These are phyloP conservation scores for Penicillium sp. DNA, from an alignment of 2,329 filamentous ascomycete species.

Conservation along the genomic window DNA sequence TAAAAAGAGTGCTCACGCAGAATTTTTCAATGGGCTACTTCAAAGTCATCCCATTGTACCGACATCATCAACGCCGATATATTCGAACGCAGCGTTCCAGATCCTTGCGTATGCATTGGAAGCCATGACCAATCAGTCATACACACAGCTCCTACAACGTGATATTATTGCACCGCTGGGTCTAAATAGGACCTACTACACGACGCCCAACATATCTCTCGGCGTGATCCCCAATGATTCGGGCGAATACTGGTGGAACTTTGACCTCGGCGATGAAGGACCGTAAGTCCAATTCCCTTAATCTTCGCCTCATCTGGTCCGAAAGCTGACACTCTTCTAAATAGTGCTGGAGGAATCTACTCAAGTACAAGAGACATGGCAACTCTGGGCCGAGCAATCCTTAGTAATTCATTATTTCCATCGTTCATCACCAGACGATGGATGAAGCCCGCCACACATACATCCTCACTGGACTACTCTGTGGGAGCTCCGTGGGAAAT, in stretches of 20 bases:
- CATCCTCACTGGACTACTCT: conserved; percentile 5
- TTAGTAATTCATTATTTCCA: conserved; percentile 6
- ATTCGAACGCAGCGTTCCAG: conserved; percentile 44
- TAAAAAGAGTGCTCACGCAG: conserved; percentile 22
- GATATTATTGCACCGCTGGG: conserved; percentile 45
- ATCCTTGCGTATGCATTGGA: conserved; percentile 45
- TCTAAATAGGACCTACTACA: conserved; percentile 41
- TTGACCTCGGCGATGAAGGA: conserved; percentile 45
- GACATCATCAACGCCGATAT: conserved; percentile 37
- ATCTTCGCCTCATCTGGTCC: background rate
- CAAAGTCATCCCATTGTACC: conserved; percentile 38
- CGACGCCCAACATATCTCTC: conserved; percentile 17
- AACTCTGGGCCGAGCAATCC: conserved; percentile 11
- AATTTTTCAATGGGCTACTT: conserved; percentile 41
- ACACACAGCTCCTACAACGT: conserved; percentile 39
- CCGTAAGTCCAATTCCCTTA: conserved; percentile 38
- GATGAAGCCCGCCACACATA: conserved; percentile 12
- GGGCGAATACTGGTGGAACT: conserved; percentile 39
- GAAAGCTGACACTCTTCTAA: background rate
- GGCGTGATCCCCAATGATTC: conserved; percentile 43
- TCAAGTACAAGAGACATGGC: conserved; percentile 50
- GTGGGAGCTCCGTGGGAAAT: conserved; percentile 15
- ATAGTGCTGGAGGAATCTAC: conserved; percentile 50
- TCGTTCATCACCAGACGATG: conserved; percentile 4
- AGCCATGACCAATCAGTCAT: conserved; percentile 45